Percentiles rank a stretch among this genome's conserved stretches.
Conservation (phyloP, 1,284 basidiomycete genomes). For the Tilletia indica region DNA sequence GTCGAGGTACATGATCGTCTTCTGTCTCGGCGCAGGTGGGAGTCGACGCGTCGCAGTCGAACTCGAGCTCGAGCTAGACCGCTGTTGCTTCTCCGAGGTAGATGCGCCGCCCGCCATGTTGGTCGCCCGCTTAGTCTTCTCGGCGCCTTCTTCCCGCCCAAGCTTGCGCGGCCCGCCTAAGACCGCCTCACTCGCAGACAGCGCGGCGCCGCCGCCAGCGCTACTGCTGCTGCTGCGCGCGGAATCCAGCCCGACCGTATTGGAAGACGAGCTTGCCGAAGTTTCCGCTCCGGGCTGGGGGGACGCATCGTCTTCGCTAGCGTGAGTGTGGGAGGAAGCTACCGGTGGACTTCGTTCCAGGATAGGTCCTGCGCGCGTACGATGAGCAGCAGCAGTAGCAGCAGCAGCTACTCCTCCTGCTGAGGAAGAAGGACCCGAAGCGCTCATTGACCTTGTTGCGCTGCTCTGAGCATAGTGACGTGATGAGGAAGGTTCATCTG, state of each 20-base stretch:
- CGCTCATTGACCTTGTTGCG: too few species aligned
- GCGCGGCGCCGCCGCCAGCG: neutral
- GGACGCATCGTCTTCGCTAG: neutral
- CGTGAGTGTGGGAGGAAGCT: neutral
- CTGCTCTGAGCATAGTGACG: neutral
- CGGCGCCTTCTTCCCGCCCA: neutral
- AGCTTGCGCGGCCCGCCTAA: neutral
- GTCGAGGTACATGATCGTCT: conserved; percentile 37
- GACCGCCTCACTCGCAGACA: neutral
- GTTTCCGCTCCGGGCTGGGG: neutral
- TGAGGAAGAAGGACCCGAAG: neutral
- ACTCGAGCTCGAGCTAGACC: neutral
- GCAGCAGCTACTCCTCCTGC: neutral
- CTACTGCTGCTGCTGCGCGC: neutral
- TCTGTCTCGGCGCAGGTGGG: conserved; percentile 31
- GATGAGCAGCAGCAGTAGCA: neutral
- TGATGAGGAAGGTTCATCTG: neutral
- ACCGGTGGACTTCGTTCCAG: neutral
- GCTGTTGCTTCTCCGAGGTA: neutral
- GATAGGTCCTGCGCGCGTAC: conserved; percentile 7
- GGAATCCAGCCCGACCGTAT: neutral
- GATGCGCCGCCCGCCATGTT: too few species aligned
- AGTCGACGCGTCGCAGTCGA: conserved; percentile 13
- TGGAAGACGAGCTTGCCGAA: neutral
- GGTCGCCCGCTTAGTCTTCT: too few species aligned